Percentiles rank a stretch among this genome's conserved stretches.
phyloP scores from a whole-genome alignment of 495 filamentous ascomycete genomes.

The Astrothelium subdiscretum region DNA sequence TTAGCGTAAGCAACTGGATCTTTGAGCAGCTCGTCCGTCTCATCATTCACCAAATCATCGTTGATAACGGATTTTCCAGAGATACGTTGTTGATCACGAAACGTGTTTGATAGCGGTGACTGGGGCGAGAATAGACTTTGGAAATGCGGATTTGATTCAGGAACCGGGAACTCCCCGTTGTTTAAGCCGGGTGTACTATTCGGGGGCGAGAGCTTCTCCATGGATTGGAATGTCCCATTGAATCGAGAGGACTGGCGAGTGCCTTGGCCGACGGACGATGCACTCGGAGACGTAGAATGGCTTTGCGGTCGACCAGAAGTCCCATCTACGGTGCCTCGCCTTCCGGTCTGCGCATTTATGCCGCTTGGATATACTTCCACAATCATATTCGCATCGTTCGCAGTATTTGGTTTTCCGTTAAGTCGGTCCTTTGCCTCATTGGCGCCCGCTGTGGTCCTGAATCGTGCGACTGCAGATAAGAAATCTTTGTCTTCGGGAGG shows the following conservation, averaged over 20 bases:
- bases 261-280: slow-evolving; percentile 41
- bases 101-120: slow-evolving; percentile 68
- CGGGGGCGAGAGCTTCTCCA: slow-evolving; percentile 59
- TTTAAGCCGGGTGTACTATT: slow-evolving; percentile 43
- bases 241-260: slow-evolving; percentile 65
- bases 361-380: slow-evolving; percentile 53
- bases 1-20: slow-evolving; percentile 77
- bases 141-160: slow-evolving; percentile 51
- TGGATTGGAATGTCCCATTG: slow-evolving; percentile 62
- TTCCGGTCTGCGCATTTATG: slow-evolving; percentile 24
- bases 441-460: slow-evolving; percentile 58
- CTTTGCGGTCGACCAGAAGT: slow-evolving; percentile 38
- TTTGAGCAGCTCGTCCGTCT: slow-evolving; percentile 72
- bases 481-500: slow-evolving; percentile 60
- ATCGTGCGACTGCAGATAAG: slow-evolving; percentile 62
- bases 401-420: slow-evolving; percentile 66
- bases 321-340: slow-evolving; percentile 53
- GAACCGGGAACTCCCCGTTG: slow-evolving; percentile 46
- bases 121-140: slow-evolving; percentile 73
- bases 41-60: slow-evolving; percentile 67
- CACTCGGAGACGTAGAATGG: slow-evolving; percentile 42
- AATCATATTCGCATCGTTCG: slow-evolving; percentile 64
- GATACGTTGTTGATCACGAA: slow-evolving; percentile 55
- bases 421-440: slow-evolving; percentile 65
- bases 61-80: slow-evolving; percentile 79